A percentile compares a stretch with the other conserved stretches of the same genome.
These are phyloP conservation scores for Xylariaceae sp. DNA, from an alignment of 2,329 filamentous ascomycete genomes.

Conservation along the genomic window DNA sequence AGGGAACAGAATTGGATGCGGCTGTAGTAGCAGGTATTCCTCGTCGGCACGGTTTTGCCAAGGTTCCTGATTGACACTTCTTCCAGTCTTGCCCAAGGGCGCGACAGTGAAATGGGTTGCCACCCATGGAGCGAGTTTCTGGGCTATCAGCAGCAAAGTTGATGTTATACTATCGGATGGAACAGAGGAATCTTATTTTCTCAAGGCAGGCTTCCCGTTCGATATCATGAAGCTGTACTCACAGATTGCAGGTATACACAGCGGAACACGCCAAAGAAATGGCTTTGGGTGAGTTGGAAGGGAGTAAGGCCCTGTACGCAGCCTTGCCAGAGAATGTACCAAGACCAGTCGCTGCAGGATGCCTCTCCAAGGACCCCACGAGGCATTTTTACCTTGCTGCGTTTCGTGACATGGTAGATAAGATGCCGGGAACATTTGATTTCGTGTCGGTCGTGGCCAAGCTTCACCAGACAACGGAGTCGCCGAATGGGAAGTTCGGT, in stretches of 20 bases:
- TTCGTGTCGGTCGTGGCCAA: background rate
- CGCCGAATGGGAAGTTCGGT: conserved; percentile 34
- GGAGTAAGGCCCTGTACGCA: background rate
- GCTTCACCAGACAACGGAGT: conserved; percentile 10
- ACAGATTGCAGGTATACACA: background rate
- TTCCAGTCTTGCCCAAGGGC: too few species aligned
- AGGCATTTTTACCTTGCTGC: conserved; percentile 8
- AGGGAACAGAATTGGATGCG: background rate
- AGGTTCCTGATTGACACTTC: background rate
- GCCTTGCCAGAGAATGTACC: conserved; percentile 1
- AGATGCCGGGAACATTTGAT: background rate
- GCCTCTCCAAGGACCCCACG: background rate
- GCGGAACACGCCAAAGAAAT: conserved; percentile 20
- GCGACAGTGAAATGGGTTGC: too few species aligned
- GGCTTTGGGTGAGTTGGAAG: conserved; percentile 1
- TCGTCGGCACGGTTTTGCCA: background rate
- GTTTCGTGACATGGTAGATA: conserved; percentile 8
- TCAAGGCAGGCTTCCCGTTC: background rate
- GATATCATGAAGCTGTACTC: background rate
- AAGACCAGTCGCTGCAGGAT: conserved; percentile 3
- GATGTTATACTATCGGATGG: too few species aligned
- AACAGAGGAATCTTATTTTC: background rate
- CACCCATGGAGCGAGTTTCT: too few species aligned
- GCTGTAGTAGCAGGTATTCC: background rate
- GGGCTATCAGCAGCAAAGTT: too few species aligned